Evolutionary conservation across 805 yeast species (phyloP).

Genomic region (Yamadazyma nakazawae): DNA sequence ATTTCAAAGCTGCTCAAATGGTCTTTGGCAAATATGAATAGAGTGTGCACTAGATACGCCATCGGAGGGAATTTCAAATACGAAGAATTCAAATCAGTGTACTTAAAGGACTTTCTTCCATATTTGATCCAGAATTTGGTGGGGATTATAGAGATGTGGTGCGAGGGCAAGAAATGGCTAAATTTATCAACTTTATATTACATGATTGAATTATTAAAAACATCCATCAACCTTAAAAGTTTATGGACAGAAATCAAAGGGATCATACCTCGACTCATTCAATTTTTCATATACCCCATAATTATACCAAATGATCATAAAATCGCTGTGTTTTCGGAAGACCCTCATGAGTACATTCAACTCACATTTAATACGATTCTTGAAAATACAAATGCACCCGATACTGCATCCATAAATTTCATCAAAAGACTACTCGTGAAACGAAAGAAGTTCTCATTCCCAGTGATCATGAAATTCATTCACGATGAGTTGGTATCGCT

Average conservation of each 20-base stretch:
- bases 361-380: slow-evolving; percentile 45
- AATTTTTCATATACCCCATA: slow-evolving; percentile 73
- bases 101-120: slow-evolving; percentile 62
- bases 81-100: slow-evolving; percentile 56
- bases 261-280: slow-evolving; percentile 59
- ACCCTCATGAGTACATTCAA: slow-evolving; percentile 86
- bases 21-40: slow-evolving; percentile 75
- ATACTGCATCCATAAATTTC: slow-evolving; percentile 73
- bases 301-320: slow-evolving; percentile 66
- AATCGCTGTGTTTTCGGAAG: slow-evolving; percentile 74
- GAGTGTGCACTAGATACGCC: slow-evolving; percentile 72
- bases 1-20: slow-evolving; percentile 68
- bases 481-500: slow-evolving; percentile 41
- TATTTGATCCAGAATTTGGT: slow-evolving; percentile 65
- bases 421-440: slow-evolving; percentile 69
- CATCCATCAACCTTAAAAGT: slow-evolving; percentile 49
- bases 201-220: slow-evolving; percentile 50
- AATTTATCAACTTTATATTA: slow-evolving; percentile 62
- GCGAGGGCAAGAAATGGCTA: slow-evolving; percentile 63
- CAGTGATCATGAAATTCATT: slow-evolving; percentile 59
- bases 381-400: slow-evolving; percentile 64
- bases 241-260: slow-evolving; percentile 70
- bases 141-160: slow-evolving; percentile 71
- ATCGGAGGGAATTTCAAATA: slow-evolving; percentile 49
- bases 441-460: slow-evolving; percentile 57